Evolutionary conservation across 225 moss, liverwort and hornwort genomes (phyloP), one percentile per base, ranked within the genome.

Genomic region (Pseudisothecium myosuroides): DNA sequence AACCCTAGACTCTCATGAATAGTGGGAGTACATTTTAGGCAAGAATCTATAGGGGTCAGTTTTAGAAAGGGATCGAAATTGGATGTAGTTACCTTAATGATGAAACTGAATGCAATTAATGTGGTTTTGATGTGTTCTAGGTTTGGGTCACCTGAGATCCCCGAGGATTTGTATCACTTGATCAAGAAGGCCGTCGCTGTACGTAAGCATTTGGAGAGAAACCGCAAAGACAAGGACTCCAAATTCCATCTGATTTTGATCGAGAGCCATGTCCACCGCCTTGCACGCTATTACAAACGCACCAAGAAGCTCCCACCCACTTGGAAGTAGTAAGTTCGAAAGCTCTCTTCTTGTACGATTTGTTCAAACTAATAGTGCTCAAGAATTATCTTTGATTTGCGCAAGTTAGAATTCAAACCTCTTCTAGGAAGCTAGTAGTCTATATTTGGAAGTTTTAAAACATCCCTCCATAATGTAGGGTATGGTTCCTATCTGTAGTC

Each of bases 201-300:
- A 88, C 87, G 92, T 52, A 96, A 95, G 90, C 95, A 95, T 69
- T 88, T 96, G 77, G 93, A 94, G 92, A 94, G 95, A 89, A 95
- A 93, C n/a, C 85, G 93, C 55, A 96, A 96, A 89, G 93, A 96
- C 89, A 95, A 93, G 94, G 95, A 95, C 80, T 96, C 95, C 9
- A 95, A 95, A 90, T 95, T 96, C 68, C 88, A 92, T 17, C 90
- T 96, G 31, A 94, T 96, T 92, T 83, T 96, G 86, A 93, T 94
- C 80, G 92, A 96, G 92, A 96, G 96, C 89, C 91, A 88, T 76
- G 93, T 95, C 58, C 95, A 95, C 88, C 86, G 91, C 45, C 83
- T 96, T 89, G 95, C 95, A 11, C 91, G 96, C 76, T 96, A 96
- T 88, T 95, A 95, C 91, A 96, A 96, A 93, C 94, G 95, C 84